These are phyloP conservation scores for Suillus discolor DNA, from an alignment of 768 basidiomycete species.

Conservation along the genomic window DNA sequence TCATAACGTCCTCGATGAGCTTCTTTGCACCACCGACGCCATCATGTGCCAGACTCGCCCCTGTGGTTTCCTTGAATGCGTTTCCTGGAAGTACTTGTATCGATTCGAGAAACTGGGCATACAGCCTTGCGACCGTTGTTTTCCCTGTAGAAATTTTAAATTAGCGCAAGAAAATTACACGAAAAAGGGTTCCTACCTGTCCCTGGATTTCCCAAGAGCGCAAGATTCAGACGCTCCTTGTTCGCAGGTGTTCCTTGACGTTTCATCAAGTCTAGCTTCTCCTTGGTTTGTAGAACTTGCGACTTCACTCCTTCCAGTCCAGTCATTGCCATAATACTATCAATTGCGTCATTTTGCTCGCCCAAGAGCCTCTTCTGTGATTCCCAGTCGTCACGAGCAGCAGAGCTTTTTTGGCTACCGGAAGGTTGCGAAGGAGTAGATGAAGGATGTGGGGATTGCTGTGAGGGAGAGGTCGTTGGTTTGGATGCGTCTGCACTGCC, in stretches of 20 bases:
- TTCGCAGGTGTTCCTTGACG: constrained; percentile 50
- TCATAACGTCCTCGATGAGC: constrained; percentile 44
- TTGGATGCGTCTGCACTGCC: not conserved
- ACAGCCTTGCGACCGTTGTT: constrained; percentile 63
- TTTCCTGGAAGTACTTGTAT: constrained; percentile 49
- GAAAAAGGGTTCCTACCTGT: constrained; percentile 46
- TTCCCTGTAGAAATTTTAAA: constrained; percentile 42
- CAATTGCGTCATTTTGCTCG: constrained; percentile 48
- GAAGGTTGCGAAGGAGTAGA: not conserved
- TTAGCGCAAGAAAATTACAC: not conserved
- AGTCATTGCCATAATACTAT: constrained; percentile 61
- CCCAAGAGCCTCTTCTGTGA: constrained; percentile 55
- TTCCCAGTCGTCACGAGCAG: constrained; percentile 43
- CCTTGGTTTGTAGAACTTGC: constrained; percentile 53
- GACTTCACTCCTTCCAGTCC: constrained; percentile 61
- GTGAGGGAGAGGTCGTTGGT: not conserved
- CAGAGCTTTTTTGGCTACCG: not conserved
- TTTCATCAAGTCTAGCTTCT: constrained; percentile 47
- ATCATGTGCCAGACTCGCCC: constrained; percentile 53
- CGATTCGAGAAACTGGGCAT: constrained; percentile 57
- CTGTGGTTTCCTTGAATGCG: constrained; percentile 58
- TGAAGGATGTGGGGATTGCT: not conserved
- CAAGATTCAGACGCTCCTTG: constrained; percentile 56
- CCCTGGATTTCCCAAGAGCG: constrained; percentile 68
- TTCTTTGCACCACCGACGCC: constrained; percentile 53